phyloP scores from a whole-genome alignment of 257 asterid species.

The Solanum clarkiae region DNA sequence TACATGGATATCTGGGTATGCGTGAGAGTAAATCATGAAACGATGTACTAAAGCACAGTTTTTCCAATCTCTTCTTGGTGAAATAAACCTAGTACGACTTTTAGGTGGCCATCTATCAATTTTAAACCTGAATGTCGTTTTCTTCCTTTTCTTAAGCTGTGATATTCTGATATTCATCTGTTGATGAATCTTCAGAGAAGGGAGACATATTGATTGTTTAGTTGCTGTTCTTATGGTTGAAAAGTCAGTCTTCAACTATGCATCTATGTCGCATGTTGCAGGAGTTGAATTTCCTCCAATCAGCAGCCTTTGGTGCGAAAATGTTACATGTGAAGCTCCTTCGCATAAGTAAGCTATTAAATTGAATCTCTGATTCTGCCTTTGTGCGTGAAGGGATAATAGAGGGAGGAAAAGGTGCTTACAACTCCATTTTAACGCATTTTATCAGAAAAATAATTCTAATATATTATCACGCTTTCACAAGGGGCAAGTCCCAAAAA shows the following conservation, averaged over 20 bases:
- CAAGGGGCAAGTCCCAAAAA: background rate
- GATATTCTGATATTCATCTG: background rate
- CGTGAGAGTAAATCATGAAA: background rate
- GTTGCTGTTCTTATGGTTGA: constrained; percentile 14
- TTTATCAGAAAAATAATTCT: background rate
- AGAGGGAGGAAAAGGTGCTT: constrained; percentile 8
- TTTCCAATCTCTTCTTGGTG: background rate
- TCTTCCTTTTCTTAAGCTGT: background rate
- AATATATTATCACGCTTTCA: background rate
- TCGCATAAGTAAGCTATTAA: constrained; percentile 63
- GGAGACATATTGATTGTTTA: background rate
- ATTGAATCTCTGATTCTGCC: constrained; percentile 39
- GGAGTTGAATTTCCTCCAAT: constrained; percentile 47
- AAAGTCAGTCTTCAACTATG: constrained; percentile 44
- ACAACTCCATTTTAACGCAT: background rate
- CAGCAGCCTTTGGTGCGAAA: constrained; percentile 51
- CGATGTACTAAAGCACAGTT: background rate
- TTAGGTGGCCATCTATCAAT: background rate
- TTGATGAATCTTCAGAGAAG: background rate
- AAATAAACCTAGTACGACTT: background rate
- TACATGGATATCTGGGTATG: background rate
- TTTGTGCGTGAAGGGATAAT: constrained; percentile 11
- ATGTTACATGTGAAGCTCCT: constrained; percentile 58
- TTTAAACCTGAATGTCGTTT: background rate
- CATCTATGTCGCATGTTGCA: constrained; percentile 75